Percentiles rank a stretch among this genome's conserved stretches.
phyloP scores from a whole-genome alignment of 305 asterid species.

The Rubia tinctorum region DNA sequence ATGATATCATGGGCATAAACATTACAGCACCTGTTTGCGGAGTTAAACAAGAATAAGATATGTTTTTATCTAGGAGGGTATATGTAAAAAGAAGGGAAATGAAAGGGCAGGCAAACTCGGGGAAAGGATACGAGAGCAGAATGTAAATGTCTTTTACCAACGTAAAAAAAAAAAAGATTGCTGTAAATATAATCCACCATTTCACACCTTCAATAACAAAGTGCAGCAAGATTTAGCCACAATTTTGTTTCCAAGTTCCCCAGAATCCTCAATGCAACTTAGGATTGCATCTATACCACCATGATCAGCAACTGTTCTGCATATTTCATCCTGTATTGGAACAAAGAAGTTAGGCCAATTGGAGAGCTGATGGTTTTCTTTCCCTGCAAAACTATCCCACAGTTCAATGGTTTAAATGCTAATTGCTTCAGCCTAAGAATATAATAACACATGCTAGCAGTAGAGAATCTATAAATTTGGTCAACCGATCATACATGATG shows the following conservation, averaged over 20 bases:
- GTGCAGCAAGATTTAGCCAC: slow-evolving; percentile 78
- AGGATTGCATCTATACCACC: slow-evolving; percentile 87
- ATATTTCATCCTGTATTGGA: slow-evolving; percentile 80
- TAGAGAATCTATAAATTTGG: neutral
- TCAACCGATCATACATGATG: neutral
- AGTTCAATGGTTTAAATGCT: neutral
- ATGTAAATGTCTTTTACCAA: neutral
- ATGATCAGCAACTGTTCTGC: slow-evolving; percentile 65
- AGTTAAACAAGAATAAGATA: neutral
- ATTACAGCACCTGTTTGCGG: too few relatives aligned
- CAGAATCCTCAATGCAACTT: slow-evolving; percentile 66
- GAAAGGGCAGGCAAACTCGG: neutral
- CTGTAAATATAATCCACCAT: neutral
- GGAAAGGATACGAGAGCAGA: neutral
- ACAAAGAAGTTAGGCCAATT: slow-evolving; percentile 9
- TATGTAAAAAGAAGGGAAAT: neutral
- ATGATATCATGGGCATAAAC: neutral
- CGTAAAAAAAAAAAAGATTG: neutral
- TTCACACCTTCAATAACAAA: slow-evolving; percentile 76
- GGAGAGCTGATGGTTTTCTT: neutral
- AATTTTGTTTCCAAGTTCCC: slow-evolving; percentile 51
- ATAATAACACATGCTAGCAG: neutral
- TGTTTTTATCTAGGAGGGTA: neutral
- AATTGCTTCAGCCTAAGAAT: neutral
- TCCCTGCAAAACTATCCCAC: neutral